Evolutionary conservation across 2,329 filamentous ascomycete species (phyloP).

Genomic region (Hypoxylon sp.): DNA sequence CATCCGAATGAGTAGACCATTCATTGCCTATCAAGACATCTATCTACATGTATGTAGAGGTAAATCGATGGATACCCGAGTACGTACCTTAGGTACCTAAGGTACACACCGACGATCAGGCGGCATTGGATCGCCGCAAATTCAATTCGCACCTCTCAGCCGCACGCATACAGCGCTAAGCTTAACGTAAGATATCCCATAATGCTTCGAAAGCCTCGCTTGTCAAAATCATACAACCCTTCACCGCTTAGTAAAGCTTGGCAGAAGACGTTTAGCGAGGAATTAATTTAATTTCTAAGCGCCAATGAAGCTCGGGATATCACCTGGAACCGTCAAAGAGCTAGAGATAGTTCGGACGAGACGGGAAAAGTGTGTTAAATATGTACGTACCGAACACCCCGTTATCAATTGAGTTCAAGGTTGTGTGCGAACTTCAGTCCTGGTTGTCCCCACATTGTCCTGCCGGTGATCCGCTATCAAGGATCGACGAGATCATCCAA

Average conservation of each 20-base stretch:
- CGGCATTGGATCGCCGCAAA: constrained; percentile 35
- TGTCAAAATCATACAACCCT: constrained; percentile 5
- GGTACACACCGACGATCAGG: constrained; percentile 5
- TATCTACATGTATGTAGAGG: too few relatives aligned
- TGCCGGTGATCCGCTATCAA: constrained; percentile 37
- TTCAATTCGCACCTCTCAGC: constrained; percentile 32
- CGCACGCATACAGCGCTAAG: constrained; percentile 30
- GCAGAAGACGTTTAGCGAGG: constrained; percentile 2
- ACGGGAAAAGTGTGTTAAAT: constrained; percentile 36
- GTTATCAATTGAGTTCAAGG: constrained; percentile 17
- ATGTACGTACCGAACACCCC: constrained; percentile 7
- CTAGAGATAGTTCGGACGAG: constrained; percentile 38
- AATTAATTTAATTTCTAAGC: constrained; percentile 20
- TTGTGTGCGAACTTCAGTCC: constrained; percentile 29
- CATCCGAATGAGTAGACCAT: neutral
- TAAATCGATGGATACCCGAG: too few relatives aligned
- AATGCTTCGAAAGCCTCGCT: constrained; percentile 21
- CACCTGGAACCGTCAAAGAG: constrained; percentile 28
- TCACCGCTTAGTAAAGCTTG: constrained; percentile 15
- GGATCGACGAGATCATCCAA: constrained; percentile 52
- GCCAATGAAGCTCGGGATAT: constrained; percentile 41
- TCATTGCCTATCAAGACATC: constrained; percentile 10
- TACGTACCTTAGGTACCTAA: neutral
- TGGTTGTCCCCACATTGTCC: constrained; percentile 48
- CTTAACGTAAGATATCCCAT: constrained; percentile 31